Conservation (phyloP, 2,329 filamentous ascomycete species). For the Aspergillus puulaauensis region DNA sequence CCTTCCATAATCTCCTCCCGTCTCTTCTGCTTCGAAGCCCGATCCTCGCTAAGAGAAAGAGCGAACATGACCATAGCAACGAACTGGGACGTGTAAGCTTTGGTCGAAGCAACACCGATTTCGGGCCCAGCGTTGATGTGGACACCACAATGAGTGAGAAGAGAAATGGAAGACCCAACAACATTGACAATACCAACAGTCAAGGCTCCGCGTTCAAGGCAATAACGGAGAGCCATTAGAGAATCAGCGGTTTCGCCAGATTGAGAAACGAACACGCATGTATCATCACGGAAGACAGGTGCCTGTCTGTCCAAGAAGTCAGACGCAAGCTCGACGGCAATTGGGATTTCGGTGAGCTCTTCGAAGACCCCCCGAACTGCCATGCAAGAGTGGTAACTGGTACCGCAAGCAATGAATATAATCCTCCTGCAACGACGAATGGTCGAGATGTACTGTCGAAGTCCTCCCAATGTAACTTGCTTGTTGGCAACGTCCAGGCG, state of each 20-base stretch:
- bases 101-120: constrained; percentile 98
- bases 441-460: constrained; percentile 93
- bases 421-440: constrained; percentile 96
- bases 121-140: constrained; percentile 99
- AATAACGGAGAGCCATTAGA: constrained; percentile 94
- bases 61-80: constrained; percentile 99
- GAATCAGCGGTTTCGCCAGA: constrained; percentile 98
- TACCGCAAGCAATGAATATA: constrained; percentile 99
- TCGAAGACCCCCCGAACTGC: constrained; percentile 97
- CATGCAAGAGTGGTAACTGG: constrained; percentile 99
- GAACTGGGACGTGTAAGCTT: constrained; percentile 99
- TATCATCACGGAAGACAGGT: constrained; percentile 98
- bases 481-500: constrained; percentile 92
- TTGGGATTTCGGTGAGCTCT: constrained; percentile 96
- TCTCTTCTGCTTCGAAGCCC: constrained; percentile 87
- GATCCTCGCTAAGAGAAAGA: constrained; percentile 91
- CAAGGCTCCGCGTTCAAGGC: constrained; percentile 92
- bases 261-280: constrained; percentile 97
- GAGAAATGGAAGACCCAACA: constrained; percentile 96
- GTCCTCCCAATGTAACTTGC: constrained; percentile 90
- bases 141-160: constrained; percentile 98
- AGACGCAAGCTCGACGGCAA: constrained; percentile 92
- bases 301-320: constrained; percentile 97
- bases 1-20: constrained; percentile 96
- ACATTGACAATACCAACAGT: constrained; percentile 99